Evolutionary conservation across 2,329 filamentous ascomycete genomes (phyloP).

Genomic region (Epichloe elymi): DNA sequence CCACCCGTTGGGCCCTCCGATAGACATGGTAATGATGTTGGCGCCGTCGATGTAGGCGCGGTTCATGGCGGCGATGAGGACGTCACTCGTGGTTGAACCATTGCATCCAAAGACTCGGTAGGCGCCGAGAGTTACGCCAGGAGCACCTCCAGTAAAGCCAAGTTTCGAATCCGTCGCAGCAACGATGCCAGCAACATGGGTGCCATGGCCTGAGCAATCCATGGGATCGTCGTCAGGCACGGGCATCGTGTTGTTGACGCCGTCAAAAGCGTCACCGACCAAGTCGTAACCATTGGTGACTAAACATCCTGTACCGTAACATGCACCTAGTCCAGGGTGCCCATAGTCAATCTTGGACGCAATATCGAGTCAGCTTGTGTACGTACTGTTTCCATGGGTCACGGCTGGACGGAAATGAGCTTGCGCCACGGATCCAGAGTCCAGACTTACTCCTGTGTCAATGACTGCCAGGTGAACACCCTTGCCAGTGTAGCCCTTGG

Average conservation of each 20-base stretch:
- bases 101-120: constrained; percentile 4
- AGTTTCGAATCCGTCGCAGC: constrained; percentile 10
- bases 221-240: constrained; percentile 10
- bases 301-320: constrained; percentile 39
- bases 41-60: constrained; percentile 38
- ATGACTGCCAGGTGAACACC: constrained; percentile 8
- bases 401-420: not conserved
- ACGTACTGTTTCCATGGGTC: too few species aligned
- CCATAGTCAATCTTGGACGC: constrained; percentile 38
- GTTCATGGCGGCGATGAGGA: constrained; percentile 40
- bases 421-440: not conserved
- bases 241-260: constrained; percentile 4
- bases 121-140: constrained; percentile 1
- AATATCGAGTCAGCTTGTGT: too few species aligned
- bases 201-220: constrained; percentile 12
- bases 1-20: constrained; percentile 8
- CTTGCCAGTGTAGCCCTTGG: constrained; percentile 7
- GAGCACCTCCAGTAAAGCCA: constrained; percentile 4
- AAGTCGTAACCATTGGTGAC: constrained; percentile 14
- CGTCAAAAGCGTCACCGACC: constrained; percentile 11
- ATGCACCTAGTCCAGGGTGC: constrained; percentile 45
- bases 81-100: constrained; percentile 24
- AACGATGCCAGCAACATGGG: constrained; percentile 12
- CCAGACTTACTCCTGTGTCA: constrained; percentile 21
- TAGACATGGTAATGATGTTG: constrained; percentile 15